phyloP scores from a whole-genome alignment of 768 basidiomycete species.

The Paxillus involutus region DNA sequence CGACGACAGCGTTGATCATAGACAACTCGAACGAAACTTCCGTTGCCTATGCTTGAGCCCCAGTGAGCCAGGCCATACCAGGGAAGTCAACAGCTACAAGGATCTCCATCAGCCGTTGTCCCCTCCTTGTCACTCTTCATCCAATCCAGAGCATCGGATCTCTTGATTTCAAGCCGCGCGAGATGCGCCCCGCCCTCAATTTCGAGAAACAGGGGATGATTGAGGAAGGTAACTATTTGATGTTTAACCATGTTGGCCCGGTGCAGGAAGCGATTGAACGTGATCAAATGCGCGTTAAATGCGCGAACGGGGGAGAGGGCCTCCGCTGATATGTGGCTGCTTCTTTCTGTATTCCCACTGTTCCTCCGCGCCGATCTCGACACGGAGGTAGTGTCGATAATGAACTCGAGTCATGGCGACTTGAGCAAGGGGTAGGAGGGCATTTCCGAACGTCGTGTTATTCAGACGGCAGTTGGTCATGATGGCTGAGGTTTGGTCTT shows the following conservation, averaged over 20 bases:
- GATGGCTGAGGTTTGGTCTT: conserved; percentile 31
- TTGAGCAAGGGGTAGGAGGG: conserved; percentile 48
- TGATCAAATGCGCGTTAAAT: too few species aligned
- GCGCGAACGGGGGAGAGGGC: too few species aligned
- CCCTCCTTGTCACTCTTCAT: conserved; percentile 14
- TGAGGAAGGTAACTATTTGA: too few species aligned
- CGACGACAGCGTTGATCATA: neutral
- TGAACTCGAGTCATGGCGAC: conserved; percentile 52
- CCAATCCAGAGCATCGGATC: conserved; percentile 19
- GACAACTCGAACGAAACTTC: neutral
- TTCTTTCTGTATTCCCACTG: too few species aligned
- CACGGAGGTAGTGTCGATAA: conserved; percentile 43
- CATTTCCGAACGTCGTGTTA: conserved; percentile 25
- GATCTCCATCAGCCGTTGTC: neutral
- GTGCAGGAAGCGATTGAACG: conserved; percentile 45
- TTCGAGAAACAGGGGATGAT: too few species aligned
- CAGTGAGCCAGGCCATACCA: conserved; percentile 2
- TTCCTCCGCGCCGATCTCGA: conserved; percentile 36
- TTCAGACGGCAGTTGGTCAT: conserved; percentile 40
- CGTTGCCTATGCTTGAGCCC: conserved; percentile 31
- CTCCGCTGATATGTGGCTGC: conserved; percentile 29
- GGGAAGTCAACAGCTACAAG: conserved; percentile 7
- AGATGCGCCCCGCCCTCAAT: too few species aligned
- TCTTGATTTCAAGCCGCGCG: conserved; percentile 22
- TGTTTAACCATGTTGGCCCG: too few species aligned